Base-by-base conservation (phyloP, 768 basidiomycete species). In the Phanerochaete carnosa region DNA sequence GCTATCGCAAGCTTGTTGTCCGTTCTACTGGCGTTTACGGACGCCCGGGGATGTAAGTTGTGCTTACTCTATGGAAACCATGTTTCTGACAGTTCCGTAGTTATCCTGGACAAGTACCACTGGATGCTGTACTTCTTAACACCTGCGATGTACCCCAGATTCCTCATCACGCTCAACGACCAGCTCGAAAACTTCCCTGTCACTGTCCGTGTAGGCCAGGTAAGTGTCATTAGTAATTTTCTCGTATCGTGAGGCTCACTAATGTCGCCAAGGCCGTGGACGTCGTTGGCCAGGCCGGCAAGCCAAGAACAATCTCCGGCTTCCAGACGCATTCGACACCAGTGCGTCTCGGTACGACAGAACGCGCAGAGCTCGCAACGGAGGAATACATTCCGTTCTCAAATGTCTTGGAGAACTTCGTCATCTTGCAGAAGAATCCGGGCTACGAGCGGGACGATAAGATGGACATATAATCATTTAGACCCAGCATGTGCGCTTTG, bases 281-380 rank as follows among this genome's bases (percentile, higher is more conserved):
- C 69, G 94, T 97, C 52, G 92, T 99, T 51, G 97, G 96, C 16
- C 92, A 98, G 76, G 97, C 97, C 0, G 97, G 97, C 45, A 98
- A 98, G 74, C 93, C 97, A 62, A 83, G 94, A 62, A 95, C 94
- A 53, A 97, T 97, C 65, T 94, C 93, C 26, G 94, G 94, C 39
- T 98, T 99, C 92, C 96, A 98, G 75, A 99, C 97, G 16, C 95
- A 98, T 75, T 87, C 92, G 70, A 94, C 97, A 47, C 97, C 96
- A 1, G 97, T 99, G 54, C 89, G 97, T 52, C 75, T 99, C 63
- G 96, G 92, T 5, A 95, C 94, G 61, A 94, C 89, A 1, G 97
- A 98, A 72, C 82, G 97, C 46, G 94, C 92, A 6, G 97, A 98
- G 77, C 77, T 98, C 62, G 97, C 94, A 15, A 98, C 97, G 49